Conservation (phyloP, 257 asterid genomes). For the Nicotiana obtusifolia region DNA sequence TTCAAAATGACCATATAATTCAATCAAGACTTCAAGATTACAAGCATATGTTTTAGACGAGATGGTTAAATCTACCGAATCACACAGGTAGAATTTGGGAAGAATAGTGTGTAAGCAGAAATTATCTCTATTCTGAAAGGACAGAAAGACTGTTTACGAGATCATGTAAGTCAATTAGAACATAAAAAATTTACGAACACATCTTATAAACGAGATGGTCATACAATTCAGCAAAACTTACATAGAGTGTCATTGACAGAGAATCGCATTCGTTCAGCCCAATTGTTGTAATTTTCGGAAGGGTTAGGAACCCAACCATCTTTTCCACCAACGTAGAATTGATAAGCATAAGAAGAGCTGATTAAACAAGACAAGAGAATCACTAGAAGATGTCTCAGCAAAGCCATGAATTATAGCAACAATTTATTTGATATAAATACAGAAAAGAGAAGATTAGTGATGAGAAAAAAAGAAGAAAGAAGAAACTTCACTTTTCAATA, state of each 20-base stretch:
- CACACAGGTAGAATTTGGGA: too few species aligned
- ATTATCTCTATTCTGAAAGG: too few species aligned
- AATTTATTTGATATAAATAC: neutral
- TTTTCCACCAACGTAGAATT: constrained; percentile 50
- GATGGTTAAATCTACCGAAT: too few species aligned
- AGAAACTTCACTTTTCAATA: neutral
- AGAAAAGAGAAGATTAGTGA: neutral
- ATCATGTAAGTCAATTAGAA: too few species aligned
- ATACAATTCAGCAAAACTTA: constrained; percentile 16
- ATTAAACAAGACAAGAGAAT: constrained; percentile 19
- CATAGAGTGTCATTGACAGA: constrained; percentile 69
- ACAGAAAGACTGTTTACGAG: too few species aligned
- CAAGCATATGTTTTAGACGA: too few species aligned
- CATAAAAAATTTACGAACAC: too few species aligned
- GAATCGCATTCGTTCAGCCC: constrained; percentile 68
- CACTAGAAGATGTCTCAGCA: neutral
- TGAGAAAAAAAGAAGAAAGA: neutral
- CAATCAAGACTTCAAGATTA: too few species aligned
- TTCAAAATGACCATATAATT: too few species aligned
- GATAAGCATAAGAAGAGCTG: constrained; percentile 22
- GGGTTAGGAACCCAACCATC: constrained; percentile 62
- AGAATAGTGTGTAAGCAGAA: accelerated
- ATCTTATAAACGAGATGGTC: neutral
- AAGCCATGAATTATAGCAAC: neutral
- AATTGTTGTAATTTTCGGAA: constrained; percentile 40